Evolutionary conservation across 163 green algal genomes (phyloP), one percentile per base, ranked within the genome.

Genomic region (Chlamydomonas reinhardtii): DNA sequence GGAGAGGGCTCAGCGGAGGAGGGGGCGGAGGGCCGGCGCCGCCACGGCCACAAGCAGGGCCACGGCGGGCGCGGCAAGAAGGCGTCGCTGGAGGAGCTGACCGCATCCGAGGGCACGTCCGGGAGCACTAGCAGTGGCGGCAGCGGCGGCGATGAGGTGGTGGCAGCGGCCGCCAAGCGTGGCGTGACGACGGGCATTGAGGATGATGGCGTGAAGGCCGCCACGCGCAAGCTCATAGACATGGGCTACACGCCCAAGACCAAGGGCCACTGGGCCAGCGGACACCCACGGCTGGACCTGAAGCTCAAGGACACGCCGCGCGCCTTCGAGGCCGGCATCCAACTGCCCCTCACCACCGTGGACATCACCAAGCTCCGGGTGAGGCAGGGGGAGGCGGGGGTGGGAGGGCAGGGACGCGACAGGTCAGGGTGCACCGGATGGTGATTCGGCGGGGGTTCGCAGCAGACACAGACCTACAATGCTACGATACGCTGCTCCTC

Each of bases 231-330:
- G 69, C 79, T 85, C 52, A 62, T 78, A 0, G 79, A 77, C n/a
- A 71, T 85, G 79, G 79, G 79, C 32, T 85, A 85, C 79, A 35
- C 15, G 68, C 79, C 79, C 22, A 43, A 48, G 32, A 72, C 48
- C 43, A 90, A 85, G 15, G 88, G 91, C 25, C 77, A 84, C 20
- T 96, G 94, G 94, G 82, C 88, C 32, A 92, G 74, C 65, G 92
- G 93, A 11, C 83, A 91, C 76, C 94, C 94, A 3, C 93, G 76
- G 69, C 66, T 96, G 29, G 74, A 92, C 39, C 75, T 89, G 0
- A 15, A 35, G 20, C 43, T 69, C 68, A 96, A 96, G 78, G 74
- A 31, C 62, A 72, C 59, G 3, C 15, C 4, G 0, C 35, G 25
- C 0, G 54, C 83, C 43, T 93, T 89, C 83, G 72, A 83, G 2